phyloP scores from a whole-genome alignment of 352 stramenopile genomes.

The Globisporangium ultimum region DNA sequence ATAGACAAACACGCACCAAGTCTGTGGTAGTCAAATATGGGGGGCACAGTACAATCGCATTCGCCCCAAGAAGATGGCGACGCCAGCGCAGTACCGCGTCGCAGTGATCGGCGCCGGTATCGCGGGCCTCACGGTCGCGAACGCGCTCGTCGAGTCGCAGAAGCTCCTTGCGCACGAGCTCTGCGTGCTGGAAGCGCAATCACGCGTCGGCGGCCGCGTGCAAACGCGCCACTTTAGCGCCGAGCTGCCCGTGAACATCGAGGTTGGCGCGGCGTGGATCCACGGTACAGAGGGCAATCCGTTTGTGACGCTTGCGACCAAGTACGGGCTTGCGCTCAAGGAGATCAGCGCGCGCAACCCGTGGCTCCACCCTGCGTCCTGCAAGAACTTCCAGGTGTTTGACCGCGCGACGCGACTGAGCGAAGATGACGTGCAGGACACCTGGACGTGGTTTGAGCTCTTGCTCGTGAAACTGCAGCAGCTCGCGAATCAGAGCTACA shows the following conservation, averaged over 20 bases:
- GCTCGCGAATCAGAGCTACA: slow-evolving; percentile 11
- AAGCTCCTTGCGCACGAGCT: slow-evolving; percentile 30
- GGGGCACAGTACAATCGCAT: no score
- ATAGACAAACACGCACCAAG: no score
- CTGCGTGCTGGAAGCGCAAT: slow-evolving; percentile 44
- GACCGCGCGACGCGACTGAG: slow-evolving; percentile 22
- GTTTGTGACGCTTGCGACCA: slow-evolving; percentile 32
- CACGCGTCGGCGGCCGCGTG: slow-evolving; percentile 47
- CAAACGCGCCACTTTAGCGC: slow-evolving; percentile 47
- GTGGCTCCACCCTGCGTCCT: slow-evolving; percentile 51
- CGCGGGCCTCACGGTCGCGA: slow-evolving; percentile 41
- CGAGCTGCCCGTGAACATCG: slow-evolving; percentile 37
- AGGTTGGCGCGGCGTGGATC: slow-evolving; percentile 60
- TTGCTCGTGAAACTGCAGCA: slow-evolving; percentile 42
- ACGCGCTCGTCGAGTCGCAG: slow-evolving; percentile 29
- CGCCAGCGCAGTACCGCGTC: slow-evolving; percentile 22
- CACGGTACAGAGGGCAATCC: slow-evolving; percentile 45
- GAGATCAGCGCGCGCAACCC: slow-evolving; percentile 50
- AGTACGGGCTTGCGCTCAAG: slow-evolving; percentile 42
- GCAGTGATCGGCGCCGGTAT: slow-evolving; percentile 45
- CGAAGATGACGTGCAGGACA: slow-evolving; percentile 27
- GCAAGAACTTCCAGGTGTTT: slow-evolving; percentile 44
- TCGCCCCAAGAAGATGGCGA: neutral
- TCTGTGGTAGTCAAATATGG: no score
- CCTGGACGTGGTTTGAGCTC: slow-evolving; percentile 42